A percentile compares a stretch with the other conserved stretches of the same genome.
Evolutionary conservation across 2,329 filamentous ascomycete genomes (phyloP).

Genomic region (Clarireedia homoeocarpa): DNA sequence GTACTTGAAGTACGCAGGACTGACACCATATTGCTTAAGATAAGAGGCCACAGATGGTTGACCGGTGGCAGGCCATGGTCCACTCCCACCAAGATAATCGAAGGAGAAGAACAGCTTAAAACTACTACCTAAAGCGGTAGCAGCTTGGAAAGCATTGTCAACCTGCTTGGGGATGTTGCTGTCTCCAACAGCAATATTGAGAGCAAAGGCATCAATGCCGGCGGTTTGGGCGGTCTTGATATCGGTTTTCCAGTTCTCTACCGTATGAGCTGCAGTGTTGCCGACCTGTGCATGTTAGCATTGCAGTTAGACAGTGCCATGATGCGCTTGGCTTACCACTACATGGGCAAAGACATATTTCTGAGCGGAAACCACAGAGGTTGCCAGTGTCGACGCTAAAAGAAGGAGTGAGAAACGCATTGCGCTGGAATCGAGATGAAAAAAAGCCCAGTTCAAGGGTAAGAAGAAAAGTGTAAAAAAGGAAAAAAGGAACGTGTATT

Average conservation of each 20-base stretch:
- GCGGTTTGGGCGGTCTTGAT: conserved; percentile 29
- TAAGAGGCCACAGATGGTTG: conserved; percentile 21
- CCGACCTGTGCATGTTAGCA: conserved; percentile 12
- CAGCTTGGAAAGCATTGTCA: conserved; percentile 29
- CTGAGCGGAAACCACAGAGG: conserved; percentile 10
- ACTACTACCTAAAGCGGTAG: conserved; percentile 17
- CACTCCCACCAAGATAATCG: conserved; percentile 28
- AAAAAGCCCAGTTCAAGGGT: neutral
- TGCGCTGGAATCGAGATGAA: neutral
- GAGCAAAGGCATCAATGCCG: conserved; percentile 32
- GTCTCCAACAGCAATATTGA: conserved; percentile 30
- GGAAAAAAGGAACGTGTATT: conserved; percentile 4
- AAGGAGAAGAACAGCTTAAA: conserved; percentile 31
- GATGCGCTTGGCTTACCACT: conserved; percentile 14
- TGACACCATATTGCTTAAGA: conserved; percentile 28
- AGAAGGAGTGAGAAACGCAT: conserved; percentile 9
- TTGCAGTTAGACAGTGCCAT: too few species aligned
- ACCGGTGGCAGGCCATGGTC: conserved; percentile 22
- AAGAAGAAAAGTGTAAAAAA: neutral
- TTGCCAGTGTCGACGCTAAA: conserved; percentile 8
- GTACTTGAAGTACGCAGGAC: conserved; percentile 32
- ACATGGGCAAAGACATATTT: conserved; percentile 28
- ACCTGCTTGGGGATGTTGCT: conserved; percentile 30
- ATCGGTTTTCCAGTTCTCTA: conserved; percentile 27
- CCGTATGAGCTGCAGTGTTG: conserved; percentile 27